Percentiles rank a stretch among this genome's conserved stretches.
These are phyloP conservation scores for Zoysia japonica DNA, from an alignment of 176 grass and related monocot species.

Conservation along the genomic window DNA sequence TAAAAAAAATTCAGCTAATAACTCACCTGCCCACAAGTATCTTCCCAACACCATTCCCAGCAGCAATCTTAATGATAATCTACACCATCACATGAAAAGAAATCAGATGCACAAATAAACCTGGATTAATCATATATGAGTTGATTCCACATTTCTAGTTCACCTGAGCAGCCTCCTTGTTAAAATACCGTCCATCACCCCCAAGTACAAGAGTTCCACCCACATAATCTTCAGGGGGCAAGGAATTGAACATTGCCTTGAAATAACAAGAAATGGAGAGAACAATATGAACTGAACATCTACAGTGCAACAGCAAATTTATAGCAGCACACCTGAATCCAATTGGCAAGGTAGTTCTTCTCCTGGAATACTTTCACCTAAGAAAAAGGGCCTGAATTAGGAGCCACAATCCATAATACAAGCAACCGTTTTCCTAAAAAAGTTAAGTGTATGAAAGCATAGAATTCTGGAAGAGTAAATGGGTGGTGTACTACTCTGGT, in stretches of 20 bases:
- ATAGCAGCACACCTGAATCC: constrained; percentile 75
- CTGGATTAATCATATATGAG: constrained; percentile 6
- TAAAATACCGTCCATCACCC: constrained; percentile 89
- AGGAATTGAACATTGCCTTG: constrained; percentile 87
- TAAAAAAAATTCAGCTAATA: constrained; percentile 15
- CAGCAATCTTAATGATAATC: constrained; percentile 89
- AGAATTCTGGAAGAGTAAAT: not conserved
- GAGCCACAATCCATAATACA: constrained; percentile 9
- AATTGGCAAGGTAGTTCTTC: constrained; percentile 89
- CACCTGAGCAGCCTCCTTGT: constrained; percentile 79
- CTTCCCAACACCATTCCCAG: constrained; percentile 85
- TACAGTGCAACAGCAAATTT: constrained; percentile 19
- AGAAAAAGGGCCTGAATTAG: constrained; percentile 20
- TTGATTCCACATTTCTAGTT: constrained; percentile 3
- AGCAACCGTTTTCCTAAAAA: not conserved
- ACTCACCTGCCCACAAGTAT: constrained; percentile 76
- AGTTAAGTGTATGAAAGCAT: not conserved
- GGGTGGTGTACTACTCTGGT: not conserved
- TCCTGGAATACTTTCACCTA: constrained; percentile 95
- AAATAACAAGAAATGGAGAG: constrained; percentile 31
- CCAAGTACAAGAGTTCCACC: constrained; percentile 74
- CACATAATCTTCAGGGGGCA: constrained; percentile 75
- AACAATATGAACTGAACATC: constrained; percentile 22
- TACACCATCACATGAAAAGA: constrained; percentile 30
- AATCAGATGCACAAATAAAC: constrained; percentile 25